These are phyloP conservation scores for Aspergillus thermomutatus DNA, from an alignment of 2,329 filamentous ascomycete species.

Conservation along the genomic window DNA sequence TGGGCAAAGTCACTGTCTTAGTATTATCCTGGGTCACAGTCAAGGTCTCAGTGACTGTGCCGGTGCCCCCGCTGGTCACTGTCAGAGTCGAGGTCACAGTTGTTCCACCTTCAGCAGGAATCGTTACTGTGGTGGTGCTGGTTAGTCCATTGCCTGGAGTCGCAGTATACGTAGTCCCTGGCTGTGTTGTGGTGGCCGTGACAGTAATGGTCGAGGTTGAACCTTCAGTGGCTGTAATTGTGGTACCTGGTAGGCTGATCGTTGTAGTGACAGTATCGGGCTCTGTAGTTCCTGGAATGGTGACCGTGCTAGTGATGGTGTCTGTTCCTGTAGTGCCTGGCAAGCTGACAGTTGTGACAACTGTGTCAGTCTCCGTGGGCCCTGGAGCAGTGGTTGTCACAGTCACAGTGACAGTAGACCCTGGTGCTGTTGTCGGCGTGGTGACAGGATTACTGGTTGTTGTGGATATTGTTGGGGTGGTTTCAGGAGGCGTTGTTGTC, in stretches of 20 bases:
- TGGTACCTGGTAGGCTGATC: neutral
- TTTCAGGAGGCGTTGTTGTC: neutral
- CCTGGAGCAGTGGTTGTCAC: neutral
- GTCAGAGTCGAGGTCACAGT: slow-evolving; percentile 18
- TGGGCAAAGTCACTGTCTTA: slow-evolving; percentile 22
- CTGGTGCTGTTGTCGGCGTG: neutral
- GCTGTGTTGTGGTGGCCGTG: neutral
- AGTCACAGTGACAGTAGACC: neutral
- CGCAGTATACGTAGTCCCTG: neutral
- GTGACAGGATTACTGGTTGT: neutral
- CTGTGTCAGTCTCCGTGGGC: neutral
- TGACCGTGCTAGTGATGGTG: neutral
- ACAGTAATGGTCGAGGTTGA: neutral
- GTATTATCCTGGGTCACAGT: slow-evolving; percentile 4
- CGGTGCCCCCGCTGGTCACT: too few species aligned
- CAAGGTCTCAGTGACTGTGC: slow-evolving; percentile 9
- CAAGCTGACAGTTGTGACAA: neutral
- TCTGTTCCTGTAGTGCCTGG: neutral
- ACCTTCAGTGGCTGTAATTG: neutral
- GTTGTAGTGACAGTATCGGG: neutral
- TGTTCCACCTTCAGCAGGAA: neutral
- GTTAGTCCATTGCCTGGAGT: neutral
- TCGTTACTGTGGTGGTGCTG: neutral
- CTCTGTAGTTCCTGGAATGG: neutral
- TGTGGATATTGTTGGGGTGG: neutral